Conservation (phyloP, 1,284 basidiomycete species). For the Erythrobasidium hasegawianum region DNA sequence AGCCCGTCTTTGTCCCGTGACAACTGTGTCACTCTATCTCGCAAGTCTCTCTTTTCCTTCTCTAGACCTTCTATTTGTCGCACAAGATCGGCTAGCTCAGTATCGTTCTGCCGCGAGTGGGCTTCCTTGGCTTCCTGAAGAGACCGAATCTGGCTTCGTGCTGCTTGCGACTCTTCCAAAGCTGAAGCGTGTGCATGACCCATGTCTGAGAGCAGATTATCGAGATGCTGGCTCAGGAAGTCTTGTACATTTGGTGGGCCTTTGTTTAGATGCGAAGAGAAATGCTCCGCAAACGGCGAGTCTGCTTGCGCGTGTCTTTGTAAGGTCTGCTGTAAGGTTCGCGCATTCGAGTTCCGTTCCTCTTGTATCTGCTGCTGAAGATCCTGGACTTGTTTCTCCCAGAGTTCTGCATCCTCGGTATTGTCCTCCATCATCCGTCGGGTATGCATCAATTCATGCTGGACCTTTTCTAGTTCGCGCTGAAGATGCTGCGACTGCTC, state of each 20-base stretch:
- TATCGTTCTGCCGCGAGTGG: not conserved
- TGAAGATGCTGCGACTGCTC: constrained; percentile 2
- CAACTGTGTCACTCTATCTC: constrained; percentile 7
- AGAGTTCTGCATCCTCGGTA: constrained; percentile 13
- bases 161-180: not conserved
- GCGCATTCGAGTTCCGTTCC: constrained; percentile 6
- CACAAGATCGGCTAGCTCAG: not conserved
- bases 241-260: not conserved
- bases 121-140: not conserved
- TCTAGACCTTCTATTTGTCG: constrained; percentile 9
- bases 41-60: constrained; percentile 20
- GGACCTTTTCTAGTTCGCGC: constrained; percentile 2
- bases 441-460: not conserved
- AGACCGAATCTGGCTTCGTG: not conserved
- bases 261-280: not conserved
- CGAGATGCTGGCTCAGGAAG: constrained; percentile 2
- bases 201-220: constrained; percentile 3
- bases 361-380: constrained; percentile 7
- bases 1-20: constrained; percentile 1
- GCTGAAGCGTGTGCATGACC: not conserved
- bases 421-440: constrained; percentile 2
- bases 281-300: not conserved
- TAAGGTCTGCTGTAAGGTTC: constrained; percentile 3
- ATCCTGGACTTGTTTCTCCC: constrained; percentile 18
- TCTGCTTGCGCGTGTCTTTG: not conserved